A percentile compares a stretch with the other conserved stretches of the same genome.
Evolutionary conservation across 495 filamentous ascomycete genomes (phyloP).

Genomic region (Neurospora sp.): DNA sequence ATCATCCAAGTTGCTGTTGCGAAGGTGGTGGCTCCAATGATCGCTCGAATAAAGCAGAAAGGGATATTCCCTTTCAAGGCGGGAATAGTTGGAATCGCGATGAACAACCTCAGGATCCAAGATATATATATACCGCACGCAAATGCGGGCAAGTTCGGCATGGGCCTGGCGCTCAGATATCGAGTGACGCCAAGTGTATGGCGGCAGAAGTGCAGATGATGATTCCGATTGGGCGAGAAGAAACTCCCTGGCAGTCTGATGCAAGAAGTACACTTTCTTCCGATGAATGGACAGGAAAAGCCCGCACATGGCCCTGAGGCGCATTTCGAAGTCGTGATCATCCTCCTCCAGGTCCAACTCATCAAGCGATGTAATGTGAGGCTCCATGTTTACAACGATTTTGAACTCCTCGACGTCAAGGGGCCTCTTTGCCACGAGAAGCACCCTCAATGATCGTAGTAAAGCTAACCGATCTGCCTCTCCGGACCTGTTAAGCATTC

Average conservation of each 20-base stretch:
- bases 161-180: background rate
- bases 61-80: background rate
- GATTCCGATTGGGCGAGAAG: background rate
- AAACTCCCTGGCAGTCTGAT: background rate
- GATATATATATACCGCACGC: background rate
- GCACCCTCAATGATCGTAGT: too few species aligned
- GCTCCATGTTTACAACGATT: background rate
- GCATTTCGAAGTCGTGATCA: background rate
- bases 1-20: background rate
- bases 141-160: background rate
- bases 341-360: background rate
- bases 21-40: background rate
- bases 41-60: background rate
- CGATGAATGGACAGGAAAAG: background rate
- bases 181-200: background rate
- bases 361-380: background rate
- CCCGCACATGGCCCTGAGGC: background rate
- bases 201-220: background rate
- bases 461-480: too few species aligned
- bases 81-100: accelerated
- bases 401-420: too few species aligned
- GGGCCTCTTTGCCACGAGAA: too few species aligned
- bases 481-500: background rate
- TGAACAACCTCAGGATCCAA: background rate
- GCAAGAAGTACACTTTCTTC: background rate